Conservation (phyloP, 352 stramenopile genomes). For the Phytophthora capsici region DNA sequence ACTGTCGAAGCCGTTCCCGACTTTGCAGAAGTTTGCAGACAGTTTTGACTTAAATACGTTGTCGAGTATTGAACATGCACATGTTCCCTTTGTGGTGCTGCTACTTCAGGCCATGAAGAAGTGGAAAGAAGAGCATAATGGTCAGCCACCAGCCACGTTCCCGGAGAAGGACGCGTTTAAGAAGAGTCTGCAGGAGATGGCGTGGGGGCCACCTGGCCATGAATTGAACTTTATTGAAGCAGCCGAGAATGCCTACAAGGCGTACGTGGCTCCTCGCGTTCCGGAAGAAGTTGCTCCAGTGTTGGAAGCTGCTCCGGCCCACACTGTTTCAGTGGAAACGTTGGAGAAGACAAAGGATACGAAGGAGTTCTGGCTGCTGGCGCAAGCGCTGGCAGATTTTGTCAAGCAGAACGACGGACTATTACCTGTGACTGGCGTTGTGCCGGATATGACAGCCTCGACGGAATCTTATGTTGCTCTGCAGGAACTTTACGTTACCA, state of each 20-base stretch:
- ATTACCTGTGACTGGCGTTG: slow-evolving; percentile 89
- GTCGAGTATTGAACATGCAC: slow-evolving; percentile 86
- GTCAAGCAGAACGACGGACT: slow-evolving; percentile 66
- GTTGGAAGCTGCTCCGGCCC: slow-evolving; percentile 43
- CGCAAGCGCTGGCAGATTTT: slow-evolving; percentile 79
- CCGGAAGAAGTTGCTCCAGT: slow-evolving; percentile 83
- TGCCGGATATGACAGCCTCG: slow-evolving; percentile 98
- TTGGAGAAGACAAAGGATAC: slow-evolving; percentile 50
- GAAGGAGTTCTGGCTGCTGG: slow-evolving; percentile 84
- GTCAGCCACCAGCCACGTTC: slow-evolving; percentile 71
- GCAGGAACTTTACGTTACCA: slow-evolving; percentile 93
- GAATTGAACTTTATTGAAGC: slow-evolving; percentile 98
- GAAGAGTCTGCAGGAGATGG: slow-evolving; percentile 65
- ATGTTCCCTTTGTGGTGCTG: slow-evolving; percentile 95
- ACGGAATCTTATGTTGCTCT: slow-evolving; percentile 95
- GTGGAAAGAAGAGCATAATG: slow-evolving; percentile 61
- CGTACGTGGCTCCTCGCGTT: slow-evolving; percentile 85
- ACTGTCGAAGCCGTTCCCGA: slow-evolving; percentile 79
- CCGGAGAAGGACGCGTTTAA: slow-evolving; percentile 94
- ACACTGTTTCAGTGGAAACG: slow-evolving; percentile 28
- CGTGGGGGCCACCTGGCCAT: slow-evolving; percentile 57
- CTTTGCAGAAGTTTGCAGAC: slow-evolving; percentile 60
- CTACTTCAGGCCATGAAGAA: slow-evolving; percentile 74
- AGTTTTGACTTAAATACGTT: slow-evolving; percentile 74
- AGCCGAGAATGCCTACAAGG: slow-evolving; percentile 91